These are phyloP conservation scores for Spergularia marina DNA, from an alignment of 148 eudicot species.

Conservation along the genomic window DNA sequence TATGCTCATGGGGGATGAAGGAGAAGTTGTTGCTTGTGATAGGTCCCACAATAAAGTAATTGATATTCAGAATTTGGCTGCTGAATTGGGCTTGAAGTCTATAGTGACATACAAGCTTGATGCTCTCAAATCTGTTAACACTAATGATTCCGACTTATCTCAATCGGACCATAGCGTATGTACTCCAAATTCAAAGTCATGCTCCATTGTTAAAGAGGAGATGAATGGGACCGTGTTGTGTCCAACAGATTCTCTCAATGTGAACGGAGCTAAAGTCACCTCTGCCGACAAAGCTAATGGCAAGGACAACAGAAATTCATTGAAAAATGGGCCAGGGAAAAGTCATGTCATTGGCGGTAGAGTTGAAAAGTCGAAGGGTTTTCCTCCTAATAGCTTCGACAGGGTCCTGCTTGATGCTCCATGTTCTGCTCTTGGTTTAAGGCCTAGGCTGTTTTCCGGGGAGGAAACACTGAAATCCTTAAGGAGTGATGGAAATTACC, in stretches of 20 bases:
- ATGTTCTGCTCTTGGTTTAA: conserved; percentile 93
- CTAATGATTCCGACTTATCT: conserved; percentile 25
- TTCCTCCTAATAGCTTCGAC: conserved; percentile 76
- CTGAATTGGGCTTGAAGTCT: conserved; percentile 76
- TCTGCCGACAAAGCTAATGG: conserved; percentile 22
- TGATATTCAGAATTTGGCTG: conserved; percentile 69
- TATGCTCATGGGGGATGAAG: conserved; percentile 85
- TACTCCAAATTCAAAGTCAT: conserved; percentile 1
- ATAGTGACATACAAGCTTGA: conserved; percentile 76
- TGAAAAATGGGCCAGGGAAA: conserved; percentile 76
- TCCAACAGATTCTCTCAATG: conserved; percentile 3
- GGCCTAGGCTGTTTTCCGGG: conserved; percentile 89
- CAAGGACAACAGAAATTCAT: conserved; percentile 34
- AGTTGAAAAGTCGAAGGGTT: conserved; percentile 79
- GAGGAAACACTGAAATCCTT: conserved; percentile 80
- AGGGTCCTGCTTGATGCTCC: conserved; percentile 98
- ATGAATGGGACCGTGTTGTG: background rate
- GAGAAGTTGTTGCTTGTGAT: conserved; percentile 80
- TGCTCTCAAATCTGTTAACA: conserved; percentile 66
- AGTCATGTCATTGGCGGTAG: conserved; percentile 58
- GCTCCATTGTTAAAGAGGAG: conserved; percentile 1
- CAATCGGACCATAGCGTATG: conserved; percentile 19
- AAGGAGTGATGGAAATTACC: conserved; percentile 68
- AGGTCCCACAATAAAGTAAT: conserved; percentile 92
- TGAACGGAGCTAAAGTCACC: conserved; percentile 5